Base-by-base conservation (phyloP, 2,329 filamentous ascomycete species). In the Aquanectria penicillioides region DNA sequence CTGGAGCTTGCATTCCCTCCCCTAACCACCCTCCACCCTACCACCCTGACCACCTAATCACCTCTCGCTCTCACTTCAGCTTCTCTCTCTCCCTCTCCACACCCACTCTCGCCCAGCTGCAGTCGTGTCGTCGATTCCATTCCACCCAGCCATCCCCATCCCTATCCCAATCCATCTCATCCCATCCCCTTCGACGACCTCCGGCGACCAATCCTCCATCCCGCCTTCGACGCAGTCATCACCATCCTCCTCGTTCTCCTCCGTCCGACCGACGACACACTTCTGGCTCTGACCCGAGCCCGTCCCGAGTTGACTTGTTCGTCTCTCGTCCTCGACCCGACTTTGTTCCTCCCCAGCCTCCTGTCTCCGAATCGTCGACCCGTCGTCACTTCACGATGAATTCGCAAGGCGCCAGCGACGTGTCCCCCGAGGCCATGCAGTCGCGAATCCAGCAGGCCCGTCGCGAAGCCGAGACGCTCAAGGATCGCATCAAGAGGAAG, bases 401-500 rank as follows among this genome's bases (percentile, higher is more conserved):
- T 71, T 76, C 75, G 64, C 81, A 84, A 77, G 80, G 82, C 76
- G 75, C 79, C 71, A 86, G 81, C 78, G 87, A 89, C 75, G 85
- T 89, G 71, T 89, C 86, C 74, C 86, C 86, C 67, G 87, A 89
- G 81, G 85, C 86, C 78, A 97, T 97, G 88, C 94, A 98, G 86
- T 91, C 94, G 81, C 91, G 91, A 80, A 94, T 95, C 73, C 91
- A 93, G 75, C 89, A 92, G 74, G 94, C 95, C 77, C 89, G 95
- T 80, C 92, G 95, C 83, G 95, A 99, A 86, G 95, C 95, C 72
- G 95, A 98, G 84, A 94, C 92, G 51, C 84, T 98, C 71, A 98
- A 98, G 86, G 94, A 98, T 78, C 90, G 92, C 80, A 98, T 98
- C 88, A 98, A 97, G 90, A 89, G 94, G 81, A 97, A 97, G 89